Evolutionary conservation across 768 basidiomycete species (phyloP).

Genomic region (Boletus rex-veris): DNA sequence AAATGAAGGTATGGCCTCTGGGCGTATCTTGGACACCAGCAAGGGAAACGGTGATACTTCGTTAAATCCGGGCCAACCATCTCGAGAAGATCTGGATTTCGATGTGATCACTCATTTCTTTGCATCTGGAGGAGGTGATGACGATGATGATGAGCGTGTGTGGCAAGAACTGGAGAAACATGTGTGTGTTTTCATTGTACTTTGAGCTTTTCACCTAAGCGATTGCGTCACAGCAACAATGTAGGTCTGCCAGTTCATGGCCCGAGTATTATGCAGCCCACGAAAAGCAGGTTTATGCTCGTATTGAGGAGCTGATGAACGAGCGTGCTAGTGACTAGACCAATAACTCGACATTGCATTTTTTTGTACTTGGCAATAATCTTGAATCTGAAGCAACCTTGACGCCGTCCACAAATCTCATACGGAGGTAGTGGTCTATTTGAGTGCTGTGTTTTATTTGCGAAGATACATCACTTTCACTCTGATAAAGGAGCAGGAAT

Average conservation of each 20-base stretch:
- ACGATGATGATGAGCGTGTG: constrained; percentile 44
- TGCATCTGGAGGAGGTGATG: constrained; percentile 47
- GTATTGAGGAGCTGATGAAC: constrained; percentile 36
- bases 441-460: background rate
- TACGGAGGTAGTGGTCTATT: constrained; percentile 12
- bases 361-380: constrained; percentile 2
- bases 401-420: background rate
- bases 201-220: background rate
- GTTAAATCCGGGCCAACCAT: background rate
- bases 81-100: constrained; percentile 35
- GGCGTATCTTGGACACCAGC: background rate
- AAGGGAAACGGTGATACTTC: background rate
- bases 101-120: constrained; percentile 53
- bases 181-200: constrained; percentile 33
- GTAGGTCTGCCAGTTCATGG: constrained; percentile 45
- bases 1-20: background rate
- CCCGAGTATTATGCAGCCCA: constrained; percentile 49
- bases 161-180: constrained; percentile 48
- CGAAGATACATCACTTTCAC: constrained; percentile 13
- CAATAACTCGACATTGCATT: background rate
- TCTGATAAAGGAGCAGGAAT: constrained; percentile 16
- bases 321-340: constrained; percentile 12
- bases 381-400: constrained; percentile 1
- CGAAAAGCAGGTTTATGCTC: constrained; percentile 38
- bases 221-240: constrained; percentile 32